These are phyloP conservation scores for Termitomyces sp. DNA, from an alignment of 768 basidiomycete genomes.

Conservation along the genomic window DNA sequence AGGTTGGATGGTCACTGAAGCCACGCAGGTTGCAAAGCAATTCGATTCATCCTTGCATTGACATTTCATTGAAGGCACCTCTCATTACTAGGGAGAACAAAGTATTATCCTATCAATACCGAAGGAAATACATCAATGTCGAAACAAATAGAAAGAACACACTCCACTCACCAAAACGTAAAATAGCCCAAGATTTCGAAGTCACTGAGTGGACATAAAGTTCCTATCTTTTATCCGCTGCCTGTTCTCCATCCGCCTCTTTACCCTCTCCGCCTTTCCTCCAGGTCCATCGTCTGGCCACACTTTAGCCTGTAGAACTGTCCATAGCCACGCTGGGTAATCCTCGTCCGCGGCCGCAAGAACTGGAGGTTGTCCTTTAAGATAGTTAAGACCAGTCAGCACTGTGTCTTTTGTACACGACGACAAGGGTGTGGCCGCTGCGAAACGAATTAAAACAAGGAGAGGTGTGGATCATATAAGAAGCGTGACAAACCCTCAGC, in stretches of 20 bases:
- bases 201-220: conserved; percentile 78
- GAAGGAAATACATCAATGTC: not conserved
- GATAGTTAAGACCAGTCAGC: conserved; percentile 74
- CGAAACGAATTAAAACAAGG: not conserved
- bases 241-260: conserved; percentile 56
- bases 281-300: conserved; percentile 71
- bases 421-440: conserved; percentile 36
- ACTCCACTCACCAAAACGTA: conserved; percentile 5
- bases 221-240: conserved; percentile 77
- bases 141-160: not conserved
- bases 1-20: not conserved
- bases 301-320: conserved; percentile 54
- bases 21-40: not conserved
- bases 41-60: too few relatives aligned
- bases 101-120: not conserved
- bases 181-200: conserved; percentile 2
- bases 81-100: not conserved
- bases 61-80: not conserved
- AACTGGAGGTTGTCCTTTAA: conserved; percentile 78
- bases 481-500: conserved; percentile 2
- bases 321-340: conserved; percentile 92
- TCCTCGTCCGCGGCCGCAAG: conserved; percentile 74
- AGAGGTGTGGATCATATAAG: not conserved
- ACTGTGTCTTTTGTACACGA: conserved; percentile 71
- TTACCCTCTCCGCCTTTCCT: conserved; percentile 55